Base-by-base conservation (phyloP, 2,329 filamentous ascomycete genomes). In the Penicillium sclerotiorum region DNA sequence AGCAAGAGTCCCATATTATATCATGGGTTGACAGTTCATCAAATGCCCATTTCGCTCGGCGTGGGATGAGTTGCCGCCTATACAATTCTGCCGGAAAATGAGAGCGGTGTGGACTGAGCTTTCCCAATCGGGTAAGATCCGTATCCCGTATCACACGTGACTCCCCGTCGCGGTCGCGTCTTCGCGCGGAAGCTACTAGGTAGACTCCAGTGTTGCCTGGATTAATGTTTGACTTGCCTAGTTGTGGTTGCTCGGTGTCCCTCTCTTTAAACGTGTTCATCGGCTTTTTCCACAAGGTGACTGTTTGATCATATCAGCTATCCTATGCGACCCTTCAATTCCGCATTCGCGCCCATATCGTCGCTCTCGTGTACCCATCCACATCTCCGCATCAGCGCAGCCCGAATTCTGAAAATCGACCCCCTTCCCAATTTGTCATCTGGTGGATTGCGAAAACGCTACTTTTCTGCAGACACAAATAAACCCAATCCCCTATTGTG, bases 31-130 rank as follows among this genome's bases (percentile, higher is more conserved):
- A 8, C n/a, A 12, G 39, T 38, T 36, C 6, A 28, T 46, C 28
- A n/a, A 32, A 40, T 17, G 6, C 9, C 18, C 32, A 36, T 27
- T 15, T 17, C n/a, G 28, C 32, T 45, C 13, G 25, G 27, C 37
- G 43, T 37, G 43, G 43, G 43, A 45, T 45, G 23, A 43, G 22
- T 42, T 52, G 15, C 61, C 60, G 59, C 59, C 52, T 49, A 15
- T 33, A 32, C 5, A 13, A 22, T 64, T 66, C 55, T 70, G 66
- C 66, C 50, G 5, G 13, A 13, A 11, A 22, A 50, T 45, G 8
- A 22, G 40, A 38, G 64, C 66, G 66, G 66, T 66, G 50, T 50
- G 23, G 1, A 1, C 1, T 7, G 2, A 28, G 27, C 1, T n/a
- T 47, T 33, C 53, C 49, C 11, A 28, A 54, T 50, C 2, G 2